Evolutionary conservation across 2,329 filamentous ascomycete genomes (phyloP).

Genomic region (Penicillium crustosum): DNA sequence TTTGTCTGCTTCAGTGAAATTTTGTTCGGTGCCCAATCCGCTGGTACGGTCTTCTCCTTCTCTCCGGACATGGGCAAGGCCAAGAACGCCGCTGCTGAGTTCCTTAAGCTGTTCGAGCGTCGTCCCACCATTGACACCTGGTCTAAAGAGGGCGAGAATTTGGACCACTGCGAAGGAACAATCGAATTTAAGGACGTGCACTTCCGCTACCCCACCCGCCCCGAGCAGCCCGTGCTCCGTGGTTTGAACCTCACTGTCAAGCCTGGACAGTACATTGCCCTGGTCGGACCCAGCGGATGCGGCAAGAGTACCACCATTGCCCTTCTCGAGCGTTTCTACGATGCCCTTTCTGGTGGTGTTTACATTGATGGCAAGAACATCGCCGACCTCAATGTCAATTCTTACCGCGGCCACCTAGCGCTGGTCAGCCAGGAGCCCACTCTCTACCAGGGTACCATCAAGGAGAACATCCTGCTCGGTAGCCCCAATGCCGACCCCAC

Average conservation of each 20-base stretch:
- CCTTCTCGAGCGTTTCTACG: conserved; percentile 90
- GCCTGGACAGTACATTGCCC: conserved; percentile 58
- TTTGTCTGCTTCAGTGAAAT: conserved; percentile 87
- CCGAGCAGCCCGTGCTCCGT: conserved; percentile 86
- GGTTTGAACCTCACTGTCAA: conserved; percentile 64
- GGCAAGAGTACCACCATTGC: conserved; percentile 94
- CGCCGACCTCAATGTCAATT: conserved; percentile 74
- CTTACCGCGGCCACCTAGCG: conserved; percentile 79
- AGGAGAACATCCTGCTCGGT: conserved; percentile 85
- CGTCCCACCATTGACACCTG: conserved; percentile 80
- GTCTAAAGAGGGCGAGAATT: conserved; percentile 65
- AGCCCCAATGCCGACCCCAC: conserved; percentile 64
- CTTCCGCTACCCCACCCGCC: conserved; percentile 89
- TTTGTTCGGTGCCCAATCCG: conserved; percentile 89
- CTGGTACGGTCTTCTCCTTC: conserved; percentile 84
- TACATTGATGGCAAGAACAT: conserved; percentile 83
- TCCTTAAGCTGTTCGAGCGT: conserved; percentile 82
- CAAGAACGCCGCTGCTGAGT: conserved; percentile 74
- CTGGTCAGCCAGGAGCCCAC: conserved; percentile 95
- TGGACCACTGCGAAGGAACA: conserved; percentile 67
- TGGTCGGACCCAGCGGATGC: conserved; percentile 92
- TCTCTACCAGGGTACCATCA: conserved; percentile 87
- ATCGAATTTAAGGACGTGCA: conserved; percentile 92
- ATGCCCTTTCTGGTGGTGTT: conserved; percentile 76
- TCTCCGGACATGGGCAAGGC: conserved; percentile 93